Conservation (phyloP, 768 basidiomycete species). For the Tylopilus rubrobrunneus region DNA sequence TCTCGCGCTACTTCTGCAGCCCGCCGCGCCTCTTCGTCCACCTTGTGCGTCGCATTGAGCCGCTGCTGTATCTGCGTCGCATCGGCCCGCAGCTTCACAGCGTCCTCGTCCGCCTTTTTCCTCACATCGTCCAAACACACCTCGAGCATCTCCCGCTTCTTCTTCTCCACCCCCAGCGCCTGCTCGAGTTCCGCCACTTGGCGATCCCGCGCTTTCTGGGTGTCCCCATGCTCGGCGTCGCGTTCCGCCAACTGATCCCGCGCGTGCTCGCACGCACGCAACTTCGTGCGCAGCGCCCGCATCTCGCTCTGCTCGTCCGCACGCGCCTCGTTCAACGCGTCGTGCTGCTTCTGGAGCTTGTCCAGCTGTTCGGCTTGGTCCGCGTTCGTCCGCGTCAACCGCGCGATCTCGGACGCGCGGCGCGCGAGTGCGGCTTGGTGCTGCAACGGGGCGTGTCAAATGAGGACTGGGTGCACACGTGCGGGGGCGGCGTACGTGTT, state of each 20-base stretch:
- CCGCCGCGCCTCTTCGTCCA: conserved; percentile 33
- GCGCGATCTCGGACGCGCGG: conserved; percentile 52
- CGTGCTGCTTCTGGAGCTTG: conserved; percentile 61
- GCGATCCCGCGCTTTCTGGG: conserved; percentile 51
- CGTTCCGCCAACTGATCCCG: conserved; percentile 47
- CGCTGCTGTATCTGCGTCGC: no score
- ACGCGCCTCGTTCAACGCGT: conserved; percentile 46
- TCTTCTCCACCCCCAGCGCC: conserved; percentile 45
- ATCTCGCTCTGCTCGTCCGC: conserved; percentile 54
- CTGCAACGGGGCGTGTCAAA: conserved; percentile 33
- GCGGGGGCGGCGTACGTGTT: conserved; percentile 40
- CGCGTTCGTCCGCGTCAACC: conserved; percentile 40
- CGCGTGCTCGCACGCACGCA: conserved; percentile 57
- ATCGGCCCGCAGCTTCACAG: conserved; percentile 31
- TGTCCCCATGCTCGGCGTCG: conserved; percentile 48
- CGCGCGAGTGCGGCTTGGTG: conserved; percentile 58
- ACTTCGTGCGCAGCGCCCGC: conserved; percentile 57
- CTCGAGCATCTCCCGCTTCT: conserved; percentile 47
- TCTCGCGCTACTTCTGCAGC: conserved; percentile 31
- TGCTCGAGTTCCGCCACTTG: conserved; percentile 57
- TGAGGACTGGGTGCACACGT: background rate
- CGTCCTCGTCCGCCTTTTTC: conserved; percentile 41
- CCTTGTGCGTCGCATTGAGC: no score
- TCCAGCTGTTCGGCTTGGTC: conserved; percentile 55
- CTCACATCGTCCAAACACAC: conserved; percentile 39